A percentile compares a stretch with the other conserved stretches of the same genome.
Evolutionary conservation across 2,329 filamentous ascomycete genomes (phyloP).

Genomic region (Stagonosporopsis chrysanthemi): DNA sequence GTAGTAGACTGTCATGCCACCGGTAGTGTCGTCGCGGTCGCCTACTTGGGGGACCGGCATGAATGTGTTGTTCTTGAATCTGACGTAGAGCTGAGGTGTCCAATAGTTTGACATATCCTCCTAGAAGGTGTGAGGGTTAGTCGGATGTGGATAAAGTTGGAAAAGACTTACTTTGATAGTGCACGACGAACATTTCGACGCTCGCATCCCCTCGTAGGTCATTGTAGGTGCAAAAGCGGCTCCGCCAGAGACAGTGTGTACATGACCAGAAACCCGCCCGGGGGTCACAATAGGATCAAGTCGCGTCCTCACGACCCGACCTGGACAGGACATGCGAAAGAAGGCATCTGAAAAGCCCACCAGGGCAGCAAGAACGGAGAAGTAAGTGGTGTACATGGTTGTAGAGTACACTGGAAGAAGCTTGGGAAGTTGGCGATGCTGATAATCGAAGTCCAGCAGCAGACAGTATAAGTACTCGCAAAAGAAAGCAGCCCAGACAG

Average conservation of each 20-base stretch:
- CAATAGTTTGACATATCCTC: conserved; percentile 71
- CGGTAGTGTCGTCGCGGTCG: conserved; percentile 52
- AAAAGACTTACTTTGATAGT: conserved; percentile 60
- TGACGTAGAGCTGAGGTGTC: conserved; percentile 75
- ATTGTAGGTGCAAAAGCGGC: conserved; percentile 71
- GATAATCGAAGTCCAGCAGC: not conserved
- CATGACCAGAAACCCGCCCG: conserved; percentile 65
- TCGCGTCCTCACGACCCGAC: conserved; percentile 53
- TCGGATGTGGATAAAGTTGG: too few relatives aligned
- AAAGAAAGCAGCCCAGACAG: not conserved
- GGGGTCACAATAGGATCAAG: conserved; percentile 74
- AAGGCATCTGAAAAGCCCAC: conserved; percentile 30
- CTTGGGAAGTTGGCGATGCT: not conserved
- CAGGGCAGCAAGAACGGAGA: conserved; percentile 25
- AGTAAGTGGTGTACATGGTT: conserved; percentile 25
- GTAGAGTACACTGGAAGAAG: not conserved
- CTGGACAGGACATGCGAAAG: conserved; percentile 41
- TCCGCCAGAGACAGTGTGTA: conserved; percentile 75
- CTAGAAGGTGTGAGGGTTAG: conserved; percentile 10
- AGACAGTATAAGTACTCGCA: conserved; percentile 10
- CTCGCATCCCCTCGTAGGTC: conserved; percentile 67
- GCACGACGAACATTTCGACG: conserved; percentile 71
- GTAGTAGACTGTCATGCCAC: conserved; percentile 80
- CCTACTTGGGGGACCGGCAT: conserved; percentile 67
- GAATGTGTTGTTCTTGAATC: conserved; percentile 54